Evolutionary conservation across 164 flowering plant species (phyloP).

Genomic region (Piper longum): DNA sequence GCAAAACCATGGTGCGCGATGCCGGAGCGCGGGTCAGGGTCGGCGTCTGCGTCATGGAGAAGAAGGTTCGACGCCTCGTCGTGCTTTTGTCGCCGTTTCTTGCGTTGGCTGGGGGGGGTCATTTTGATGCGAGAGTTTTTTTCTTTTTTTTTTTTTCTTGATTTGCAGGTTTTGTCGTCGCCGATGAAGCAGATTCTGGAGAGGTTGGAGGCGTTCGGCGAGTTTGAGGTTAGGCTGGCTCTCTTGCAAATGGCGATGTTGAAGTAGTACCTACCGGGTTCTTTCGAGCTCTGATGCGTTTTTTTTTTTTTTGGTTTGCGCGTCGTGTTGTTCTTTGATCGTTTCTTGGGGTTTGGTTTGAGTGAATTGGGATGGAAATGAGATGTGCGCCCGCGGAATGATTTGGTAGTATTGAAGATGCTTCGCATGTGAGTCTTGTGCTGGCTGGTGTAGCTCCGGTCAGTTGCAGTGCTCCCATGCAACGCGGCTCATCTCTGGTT

Average conservation of each 20-base stretch:
- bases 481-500: too few species aligned
- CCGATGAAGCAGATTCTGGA: slow-evolving; percentile 52
- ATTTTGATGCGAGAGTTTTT: not conserved
- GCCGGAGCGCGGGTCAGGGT: slow-evolving; percentile 39
- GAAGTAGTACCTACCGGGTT: too few species aligned
- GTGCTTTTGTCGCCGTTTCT: not conserved
- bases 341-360: not conserved
- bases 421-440: too few species aligned
- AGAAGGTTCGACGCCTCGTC: slow-evolving; percentile 75
- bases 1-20: slow-evolving; percentile 6
- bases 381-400: too few species aligned
- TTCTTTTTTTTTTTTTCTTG: not conserved
- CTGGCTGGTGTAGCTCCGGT: too few species aligned
- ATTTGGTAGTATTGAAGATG: too few species aligned
- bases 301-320: not conserved
- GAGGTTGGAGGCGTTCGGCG: slow-evolving; percentile 52
- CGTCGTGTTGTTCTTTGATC: not conserved
- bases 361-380: not conserved
- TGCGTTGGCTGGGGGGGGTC: not conserved
- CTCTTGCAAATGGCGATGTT: not conserved
- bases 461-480: too few species aligned
- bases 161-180: slow-evolving; percentile 55
- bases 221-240: slow-evolving; percentile 58
- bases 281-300: not conserved
- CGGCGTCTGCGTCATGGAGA: slow-evolving; percentile 99